Evolutionary conservation across 2,329 filamentous ascomycete genomes (phyloP).

Genomic region (Raffaelea arxii): DNA sequence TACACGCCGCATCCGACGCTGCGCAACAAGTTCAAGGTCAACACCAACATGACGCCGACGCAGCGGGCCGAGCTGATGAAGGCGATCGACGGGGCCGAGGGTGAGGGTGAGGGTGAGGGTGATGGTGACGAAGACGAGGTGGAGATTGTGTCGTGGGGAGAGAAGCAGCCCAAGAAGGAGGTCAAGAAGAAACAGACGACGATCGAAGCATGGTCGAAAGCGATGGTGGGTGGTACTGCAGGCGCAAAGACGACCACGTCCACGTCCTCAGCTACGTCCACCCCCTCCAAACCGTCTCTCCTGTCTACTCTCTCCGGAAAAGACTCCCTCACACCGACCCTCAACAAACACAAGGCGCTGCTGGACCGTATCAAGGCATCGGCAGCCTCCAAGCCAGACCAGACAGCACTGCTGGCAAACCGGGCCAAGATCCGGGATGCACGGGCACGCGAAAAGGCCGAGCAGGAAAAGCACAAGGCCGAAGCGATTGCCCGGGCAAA

Average conservation of each 20-base stretch:
- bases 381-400: conserved; percentile 27
- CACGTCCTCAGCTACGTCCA: background rate
- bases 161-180: conserved; percentile 15
- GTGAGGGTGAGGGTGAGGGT: conserved; percentile 50
- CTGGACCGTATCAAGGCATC: conserved; percentile 35
- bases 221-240: background rate
- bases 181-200: conserved; percentile 20
- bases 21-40: conserved; percentile 47
- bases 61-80: conserved; percentile 76
- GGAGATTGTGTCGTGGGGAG: conserved; percentile 23
- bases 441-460: conserved; percentile 65
- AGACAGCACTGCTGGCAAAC: conserved; percentile 25
- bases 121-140: conserved; percentile 25
- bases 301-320: conserved; percentile 14
- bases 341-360: conserved; percentile 33
- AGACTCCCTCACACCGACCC: conserved; percentile 33
- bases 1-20: conserved; percentile 50
- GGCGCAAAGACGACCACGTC: background rate
- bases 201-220: conserved; percentile 15
- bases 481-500: conserved; percentile 62
- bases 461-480: conserved; percentile 61
- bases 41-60: conserved; percentile 69
- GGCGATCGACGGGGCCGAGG: conserved; percentile 49
- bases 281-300: conserved; percentile 12
- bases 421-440: conserved; percentile 58